Base-by-base conservation (phyloP, 495 filamentous ascomycete species). In the Elasticomyces elasticus region DNA sequence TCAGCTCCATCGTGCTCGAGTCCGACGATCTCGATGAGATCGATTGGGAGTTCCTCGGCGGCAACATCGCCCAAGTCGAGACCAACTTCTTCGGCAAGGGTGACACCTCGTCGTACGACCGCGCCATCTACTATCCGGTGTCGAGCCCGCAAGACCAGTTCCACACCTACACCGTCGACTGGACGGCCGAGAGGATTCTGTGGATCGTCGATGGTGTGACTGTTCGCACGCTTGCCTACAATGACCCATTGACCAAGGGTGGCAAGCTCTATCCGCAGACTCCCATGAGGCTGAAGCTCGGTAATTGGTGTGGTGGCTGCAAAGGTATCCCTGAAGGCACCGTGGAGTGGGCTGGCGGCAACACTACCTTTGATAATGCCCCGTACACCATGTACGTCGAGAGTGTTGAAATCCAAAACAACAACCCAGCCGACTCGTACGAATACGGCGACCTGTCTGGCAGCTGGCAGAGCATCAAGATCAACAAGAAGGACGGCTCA, bases 81-180 rank as follows among this genome's bases (percentile, higher is more conserved):
- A 87, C 76, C 70, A 94, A 94, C 70, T 94, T 88, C 64, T 95
- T 89, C 59, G 87, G 89, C 62, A 91, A 92, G 66, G 87, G 87
- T 33, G 67, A 79, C 55, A 89, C 87, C 40, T 75, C 71, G 6
- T 72, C 74, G 27, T 85, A 77, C 66, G 79, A 81, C 63, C 79
- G 82, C 19, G 85, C 77, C 49, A 73, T 72, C 23, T 78, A 75
- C 61, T 76, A 81, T 62, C 62, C 71, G 7, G 76, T 79, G 20
- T 66, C 67, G 5, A 76, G 75, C 27, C 76, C 79, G 27, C 66
- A 74, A 40, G 65, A 72, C 15, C 71, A 73, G 47, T 86, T 81
- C 66, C 84, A 92, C 68, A 94, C 86, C 48, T 95, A 92, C 65
- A 83, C 85, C n/a, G 75, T 84, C 31, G 76, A 85, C 52, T 95